Conservation (phyloP, 192 early-diverging fungal genomes). For the Linnemannia exigua region DNA sequence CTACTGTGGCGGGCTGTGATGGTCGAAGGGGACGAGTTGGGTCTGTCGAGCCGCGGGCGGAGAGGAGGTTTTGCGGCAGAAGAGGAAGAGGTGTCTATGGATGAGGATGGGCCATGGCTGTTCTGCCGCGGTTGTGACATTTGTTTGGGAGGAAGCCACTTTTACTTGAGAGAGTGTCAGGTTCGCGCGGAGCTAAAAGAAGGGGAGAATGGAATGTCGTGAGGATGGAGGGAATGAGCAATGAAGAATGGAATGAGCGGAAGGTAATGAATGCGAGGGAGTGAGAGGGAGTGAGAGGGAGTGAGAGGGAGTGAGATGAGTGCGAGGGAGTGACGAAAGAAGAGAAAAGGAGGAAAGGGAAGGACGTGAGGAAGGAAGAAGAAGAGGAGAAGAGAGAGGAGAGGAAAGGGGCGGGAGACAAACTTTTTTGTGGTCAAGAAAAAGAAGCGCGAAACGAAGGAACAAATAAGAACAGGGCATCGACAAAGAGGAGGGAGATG, state of each 20-base stretch:
- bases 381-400: neutral
- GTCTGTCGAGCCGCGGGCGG: neutral
- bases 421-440: no score
- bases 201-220: neutral
- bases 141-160: neutral
- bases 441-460: no score
- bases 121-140: conserved; percentile 7
- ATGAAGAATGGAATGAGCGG: neutral
- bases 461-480: no score
- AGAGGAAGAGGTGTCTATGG: neutral
- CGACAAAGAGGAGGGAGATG: neutral
- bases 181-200: neutral
- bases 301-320: neutral
- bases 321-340: neutral
- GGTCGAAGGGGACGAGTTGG: neutral
- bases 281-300: neutral
- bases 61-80: neutral
- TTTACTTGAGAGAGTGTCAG: neutral
- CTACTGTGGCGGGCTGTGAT: neutral
- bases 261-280: neutral
- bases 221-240: neutral
- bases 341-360: neutral
- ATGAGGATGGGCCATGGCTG: conserved; percentile 6
- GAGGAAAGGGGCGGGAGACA: neutral
- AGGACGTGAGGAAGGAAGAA: neutral